Evolutionary conservation across 805 yeast genomes (phyloP), one percentile per base, ranked within the genome.

Genomic region (Saccharomycopsis sp.): DNA sequence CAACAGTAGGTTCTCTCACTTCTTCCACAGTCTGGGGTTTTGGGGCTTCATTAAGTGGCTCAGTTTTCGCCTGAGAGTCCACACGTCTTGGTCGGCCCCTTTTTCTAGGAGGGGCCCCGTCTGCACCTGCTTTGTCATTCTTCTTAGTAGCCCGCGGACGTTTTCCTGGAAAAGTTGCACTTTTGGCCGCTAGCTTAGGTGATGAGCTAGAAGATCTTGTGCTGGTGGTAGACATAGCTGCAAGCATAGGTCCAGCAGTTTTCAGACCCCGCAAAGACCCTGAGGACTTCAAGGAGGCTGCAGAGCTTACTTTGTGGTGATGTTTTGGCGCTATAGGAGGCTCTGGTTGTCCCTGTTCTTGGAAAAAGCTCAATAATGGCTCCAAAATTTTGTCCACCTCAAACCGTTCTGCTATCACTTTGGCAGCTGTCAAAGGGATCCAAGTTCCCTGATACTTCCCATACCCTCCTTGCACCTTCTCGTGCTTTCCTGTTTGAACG

Each of bases 391-490:
- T 86, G 60, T 76, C 74, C 2, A 88, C 95, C 0, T 79, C 83
- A 63, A 82, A 83, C 64, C 82, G 83, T 53, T 75, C 74, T 1
- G 92, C 89, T 57, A 89, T 79, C 61, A 79, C 81, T 24, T 75
- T 71, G 0, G 97, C 97, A 53, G 88, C 81, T 4, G 78, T 82
- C 61, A 89, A 71, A 0, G 97, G 97, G 7, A 91, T 91, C 97
- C 97, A 91, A 1, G 97, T 91, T 16, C 97, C 97, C 71, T 92
- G 98, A 71, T 91, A 92, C 67, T 91, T 85, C 56, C 98, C 98
- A 69, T 91, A 91, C 1, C 98, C 98, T 61, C 98, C 98, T 71
- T 91, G 98, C 21, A 91, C 90, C 70, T 92, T 92, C 66, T 91
- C 97, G 69, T 91, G 97, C 18, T 77, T 72, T 3, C 96, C 96